These are phyloP conservation scores for Cnidoscolus chayamansa DNA, from an alignment of 441 rosid species.

Conservation along the genomic window DNA sequence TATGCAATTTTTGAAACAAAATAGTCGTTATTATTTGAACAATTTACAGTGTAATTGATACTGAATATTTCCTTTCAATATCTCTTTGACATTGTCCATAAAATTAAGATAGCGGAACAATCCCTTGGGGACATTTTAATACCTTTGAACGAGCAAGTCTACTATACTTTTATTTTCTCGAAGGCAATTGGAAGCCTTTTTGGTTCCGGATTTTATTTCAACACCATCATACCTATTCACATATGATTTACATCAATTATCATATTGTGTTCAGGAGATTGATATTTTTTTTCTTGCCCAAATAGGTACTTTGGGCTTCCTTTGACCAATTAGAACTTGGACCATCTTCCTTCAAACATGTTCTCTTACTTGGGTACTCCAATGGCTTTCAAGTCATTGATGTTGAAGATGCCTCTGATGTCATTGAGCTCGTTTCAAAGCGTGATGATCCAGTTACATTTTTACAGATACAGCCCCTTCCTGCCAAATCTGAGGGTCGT, in stretches of 20 bases:
- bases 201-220: not conserved
- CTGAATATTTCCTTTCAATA: not conserved
- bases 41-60: not conserved
- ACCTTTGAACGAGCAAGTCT: not conserved
- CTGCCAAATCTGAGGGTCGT: constrained; percentile 48
- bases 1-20: not conserved
- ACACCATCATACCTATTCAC: not conserved
- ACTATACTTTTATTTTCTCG: not conserved
- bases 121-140: not conserved
- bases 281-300: constrained; percentile 22
- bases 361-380: constrained; percentile 82
- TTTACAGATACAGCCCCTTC: constrained; percentile 85
- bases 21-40: not conserved
- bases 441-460: constrained; percentile 83
- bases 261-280: constrained; percentile 13
- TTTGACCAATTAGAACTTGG: constrained; percentile 74
- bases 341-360: constrained; percentile 54
- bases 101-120: not conserved
- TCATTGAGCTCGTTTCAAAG: constrained; percentile 74
- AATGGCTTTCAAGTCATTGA: constrained; percentile 98
- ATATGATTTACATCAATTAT: not conserved
- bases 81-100: not conserved
- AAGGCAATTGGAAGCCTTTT: not conserved
- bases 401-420: constrained; percentile 71
- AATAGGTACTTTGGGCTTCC: constrained; percentile 90